Conservation (phyloP, 2,329 filamentous ascomycete species). For the Torrubiellomyces zombiae region DNA sequence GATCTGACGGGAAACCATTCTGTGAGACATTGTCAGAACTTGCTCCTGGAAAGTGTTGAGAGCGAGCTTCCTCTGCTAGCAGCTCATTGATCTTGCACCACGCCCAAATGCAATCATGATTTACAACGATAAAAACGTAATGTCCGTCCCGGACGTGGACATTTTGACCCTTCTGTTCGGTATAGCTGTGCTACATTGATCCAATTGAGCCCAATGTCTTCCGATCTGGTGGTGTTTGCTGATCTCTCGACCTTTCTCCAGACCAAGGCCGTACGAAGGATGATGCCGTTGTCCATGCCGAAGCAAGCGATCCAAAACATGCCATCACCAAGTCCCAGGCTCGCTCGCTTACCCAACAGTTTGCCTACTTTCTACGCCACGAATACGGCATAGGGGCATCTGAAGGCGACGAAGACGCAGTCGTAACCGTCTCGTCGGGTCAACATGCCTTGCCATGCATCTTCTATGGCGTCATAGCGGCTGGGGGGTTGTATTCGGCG, state of each 20-base stretch:
- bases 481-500: slow-evolving; percentile 41
- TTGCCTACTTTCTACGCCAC: slow-evolving; percentile 36
- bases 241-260: slow-evolving; percentile 19
- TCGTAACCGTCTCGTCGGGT: slow-evolving; percentile 38
- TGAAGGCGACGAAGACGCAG: slow-evolving; percentile 33
- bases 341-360: slow-evolving; percentile 29
- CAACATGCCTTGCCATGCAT: slow-evolving; percentile 35
- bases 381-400: slow-evolving; percentile 32
- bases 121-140: slow-evolving; percentile 16
- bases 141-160: slow-evolving; percentile 22
- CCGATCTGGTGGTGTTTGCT: no score
- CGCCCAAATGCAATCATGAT: slow-evolving; percentile 11
- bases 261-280: slow-evolving; percentile 19
- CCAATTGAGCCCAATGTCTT: neutral
- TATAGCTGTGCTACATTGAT: slow-evolving; percentile 6
- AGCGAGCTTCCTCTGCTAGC: neutral
- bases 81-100: neutral
- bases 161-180: slow-evolving; percentile 27
- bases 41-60: no score
- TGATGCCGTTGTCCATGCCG: slow-evolving; percentile 36
- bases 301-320: slow-evolving; percentile 37
- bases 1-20: no score
- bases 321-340: slow-evolving; percentile 34
- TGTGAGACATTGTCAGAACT: no score
- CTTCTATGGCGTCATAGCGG: slow-evolving; percentile 39